Conservation (phyloP, 2,329 filamentous ascomycete genomes). For the Alternaria atra region DNA sequence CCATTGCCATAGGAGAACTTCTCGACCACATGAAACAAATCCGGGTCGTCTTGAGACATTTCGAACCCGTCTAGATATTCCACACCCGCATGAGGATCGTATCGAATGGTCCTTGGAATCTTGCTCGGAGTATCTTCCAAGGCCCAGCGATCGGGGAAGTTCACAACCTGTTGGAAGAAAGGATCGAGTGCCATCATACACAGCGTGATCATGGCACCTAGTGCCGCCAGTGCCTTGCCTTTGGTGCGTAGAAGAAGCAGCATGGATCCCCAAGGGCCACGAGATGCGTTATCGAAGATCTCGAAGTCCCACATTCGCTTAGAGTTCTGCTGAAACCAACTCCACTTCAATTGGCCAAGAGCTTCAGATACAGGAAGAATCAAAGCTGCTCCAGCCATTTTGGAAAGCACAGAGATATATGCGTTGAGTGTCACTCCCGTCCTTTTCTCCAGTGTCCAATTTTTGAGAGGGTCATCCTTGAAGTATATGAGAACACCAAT, state of each 20-base stretch:
- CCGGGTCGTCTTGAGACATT: too few relatives aligned
- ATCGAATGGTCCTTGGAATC: conserved; percentile 27
- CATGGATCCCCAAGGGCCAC: conserved; percentile 39
- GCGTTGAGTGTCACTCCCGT: conserved; percentile 37
- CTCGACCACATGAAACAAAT: background rate
- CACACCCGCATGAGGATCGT: too few relatives aligned
- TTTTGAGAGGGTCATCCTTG: conserved; percentile 11
- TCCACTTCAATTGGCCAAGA: conserved; percentile 49
- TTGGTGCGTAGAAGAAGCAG: conserved; percentile 30
- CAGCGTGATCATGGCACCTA: conserved; percentile 37
- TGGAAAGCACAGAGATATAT: conserved; percentile 37
- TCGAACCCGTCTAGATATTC: too few relatives aligned
- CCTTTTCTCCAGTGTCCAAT: conserved; percentile 22
- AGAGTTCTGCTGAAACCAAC: conserved; percentile 40
- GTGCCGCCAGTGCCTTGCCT: conserved; percentile 28
- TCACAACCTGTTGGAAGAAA: conserved; percentile 45
- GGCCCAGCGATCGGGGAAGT: conserved; percentile 33
- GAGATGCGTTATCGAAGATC: conserved; percentile 45
- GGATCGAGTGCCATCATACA: conserved; percentile 35
- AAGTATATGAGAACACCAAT: conserved; percentile 23
- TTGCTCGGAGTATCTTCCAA: conserved; percentile 17
- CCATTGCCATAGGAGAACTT: conserved; percentile 33
- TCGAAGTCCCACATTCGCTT: conserved; percentile 49
- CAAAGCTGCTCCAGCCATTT: conserved; percentile 40
- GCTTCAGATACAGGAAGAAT: conserved; percentile 42